A percentile compares a stretch with the other conserved stretches of the same genome.
Evolutionary conservation across 2,329 filamentous ascomycete species (phyloP).

Genomic region (Ambrosiella beaveri): DNA sequence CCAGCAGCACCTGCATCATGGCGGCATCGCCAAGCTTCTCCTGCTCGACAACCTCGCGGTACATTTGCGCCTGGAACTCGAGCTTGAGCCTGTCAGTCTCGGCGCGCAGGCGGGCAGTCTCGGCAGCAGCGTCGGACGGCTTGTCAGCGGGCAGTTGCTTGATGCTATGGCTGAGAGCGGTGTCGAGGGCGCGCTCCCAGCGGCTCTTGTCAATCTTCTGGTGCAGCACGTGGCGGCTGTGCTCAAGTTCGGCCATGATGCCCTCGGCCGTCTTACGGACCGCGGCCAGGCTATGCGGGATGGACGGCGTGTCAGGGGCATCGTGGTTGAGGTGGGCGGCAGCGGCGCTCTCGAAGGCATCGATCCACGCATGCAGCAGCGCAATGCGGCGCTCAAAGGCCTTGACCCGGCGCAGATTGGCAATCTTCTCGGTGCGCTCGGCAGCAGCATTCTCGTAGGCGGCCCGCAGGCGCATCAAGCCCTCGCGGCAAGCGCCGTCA

Average conservation of each 20-base stretch:
- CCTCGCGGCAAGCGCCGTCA: slow-evolving; percentile 57
- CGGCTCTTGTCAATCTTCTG: slow-evolving; percentile 62
- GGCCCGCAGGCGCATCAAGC: slow-evolving; percentile 57
- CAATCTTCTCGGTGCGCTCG: slow-evolving; percentile 64
- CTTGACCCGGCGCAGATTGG: slow-evolving; percentile 64
- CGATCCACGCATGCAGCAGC: slow-evolving; percentile 80
- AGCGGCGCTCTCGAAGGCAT: slow-evolving; percentile 71
- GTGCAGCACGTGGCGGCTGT: slow-evolving; percentile 78
- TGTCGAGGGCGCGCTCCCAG: slow-evolving; percentile 79
- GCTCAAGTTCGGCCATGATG: slow-evolving; percentile 74
- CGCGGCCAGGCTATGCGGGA: slow-evolving; percentile 50
- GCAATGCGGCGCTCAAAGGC: slow-evolving; percentile 72
- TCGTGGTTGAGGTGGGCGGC: slow-evolving; percentile 39
- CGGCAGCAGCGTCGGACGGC: slow-evolving; percentile 25
- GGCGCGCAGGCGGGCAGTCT: slow-evolving; percentile 46
- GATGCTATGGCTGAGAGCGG: slow-evolving; percentile 71
- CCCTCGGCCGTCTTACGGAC: slow-evolving; percentile 82
- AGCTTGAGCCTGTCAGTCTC: slow-evolving; percentile 77
- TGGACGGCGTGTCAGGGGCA: slow-evolving; percentile 17
- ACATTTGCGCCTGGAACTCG: slow-evolving; percentile 64
- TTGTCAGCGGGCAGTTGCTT: slow-evolving; percentile 53
- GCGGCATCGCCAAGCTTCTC: slow-evolving; percentile 65
- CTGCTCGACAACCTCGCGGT: slow-evolving; percentile 62
- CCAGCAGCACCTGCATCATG: slow-evolving; percentile 66
- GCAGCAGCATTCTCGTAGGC: slow-evolving; percentile 67